Conservation (phyloP, 2,329 filamentous ascomycete species). For the Fusarium nelsonii region DNA sequence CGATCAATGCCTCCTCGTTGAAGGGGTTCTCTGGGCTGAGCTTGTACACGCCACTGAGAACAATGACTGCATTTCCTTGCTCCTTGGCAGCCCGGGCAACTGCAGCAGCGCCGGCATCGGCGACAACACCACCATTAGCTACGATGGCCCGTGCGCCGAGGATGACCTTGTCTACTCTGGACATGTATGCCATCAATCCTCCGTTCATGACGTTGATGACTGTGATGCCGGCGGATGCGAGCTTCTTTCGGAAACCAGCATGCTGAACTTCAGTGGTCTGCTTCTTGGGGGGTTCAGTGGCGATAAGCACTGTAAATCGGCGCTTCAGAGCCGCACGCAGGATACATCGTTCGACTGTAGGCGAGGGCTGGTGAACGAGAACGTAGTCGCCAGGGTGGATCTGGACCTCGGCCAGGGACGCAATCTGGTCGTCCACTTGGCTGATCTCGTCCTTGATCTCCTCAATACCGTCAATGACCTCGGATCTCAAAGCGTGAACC, state of each 20-base stretch:
- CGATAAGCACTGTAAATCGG: constrained; percentile 91
- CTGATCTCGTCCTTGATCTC: constrained; percentile 97
- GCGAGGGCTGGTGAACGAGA: constrained; percentile 86
- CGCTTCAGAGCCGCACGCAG: constrained; percentile 88
- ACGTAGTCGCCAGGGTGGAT: constrained; percentile 95
- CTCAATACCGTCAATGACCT: constrained; percentile 92
- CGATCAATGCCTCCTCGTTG: constrained; percentile 83
- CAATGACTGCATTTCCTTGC: constrained; percentile 86
- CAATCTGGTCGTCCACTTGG: constrained; percentile 93
- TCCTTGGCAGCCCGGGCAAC: constrained; percentile 88
- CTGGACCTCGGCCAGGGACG: constrained; percentile 87
- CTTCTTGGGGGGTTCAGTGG: constrained; percentile 68
- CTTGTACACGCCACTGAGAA: constrained; percentile 92
- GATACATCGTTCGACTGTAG: constrained; percentile 90
- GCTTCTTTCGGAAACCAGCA: constrained; percentile 77
- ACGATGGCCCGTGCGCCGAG: constrained; percentile 88
- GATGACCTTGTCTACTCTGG: constrained; percentile 94
- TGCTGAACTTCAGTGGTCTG: constrained; percentile 57
- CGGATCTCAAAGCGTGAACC: constrained; percentile 81
- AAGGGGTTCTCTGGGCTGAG: constrained; percentile 91
- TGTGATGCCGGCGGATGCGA: constrained; percentile 81
- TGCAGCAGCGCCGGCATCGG: constrained; percentile 83
- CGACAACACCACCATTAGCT: constrained; percentile 87
- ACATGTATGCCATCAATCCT: constrained; percentile 93
- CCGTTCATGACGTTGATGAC: constrained; percentile 88